Evolutionary conservation across 352 stramenopile species (phyloP), one percentile per base, ranked within the genome.

Genomic region (Pilasporangium apinafurcum): DNA sequence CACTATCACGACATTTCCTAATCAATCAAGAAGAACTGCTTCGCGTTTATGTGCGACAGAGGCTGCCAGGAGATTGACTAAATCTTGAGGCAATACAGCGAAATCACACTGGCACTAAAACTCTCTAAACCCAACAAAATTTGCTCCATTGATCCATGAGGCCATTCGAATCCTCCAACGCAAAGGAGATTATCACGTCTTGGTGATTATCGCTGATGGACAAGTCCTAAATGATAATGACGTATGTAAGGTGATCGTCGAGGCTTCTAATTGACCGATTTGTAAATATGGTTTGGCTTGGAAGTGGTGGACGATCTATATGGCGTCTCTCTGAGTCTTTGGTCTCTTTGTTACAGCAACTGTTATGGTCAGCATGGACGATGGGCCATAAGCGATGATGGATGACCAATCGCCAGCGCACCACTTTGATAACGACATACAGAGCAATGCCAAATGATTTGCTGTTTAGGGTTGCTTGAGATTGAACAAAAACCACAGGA

Each of bases 361-460:
- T 43, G 65, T 83, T 37, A 65, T 85, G 56, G 59, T 89, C 25
- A 77, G 80, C 20, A 77, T 92, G 0, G 79, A 76, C 5, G 79
- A 92, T 36, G 79, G 79, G 0, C 79, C 79, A 9, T 92, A 76
- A 76, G 74, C 86, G 13, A 84, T 68, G 49, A 87, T 92, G 74
- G 80, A 92, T 44, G 69, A 92, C 45, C 50, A 72, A 22, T 48
- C 90, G 12, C 71, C 77, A 4, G 24, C 65, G 27, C 69, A 72
- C 2, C 60, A 73, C 36, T 90, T 88, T 39, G 77, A 90, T 63
- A 92, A 92, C 48, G 12, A 26, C 10, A 12, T 56, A 6, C 36
- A 83, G 70, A 78, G 46, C 70, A 83, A 76, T 83, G 76, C 67
- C 73, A 55, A 34, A 56, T 48, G 34, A 79, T 83, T 32, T 62